Conservation (phyloP, 2,329 filamentous ascomycete species). For the Chaetomium sp. region DNA sequence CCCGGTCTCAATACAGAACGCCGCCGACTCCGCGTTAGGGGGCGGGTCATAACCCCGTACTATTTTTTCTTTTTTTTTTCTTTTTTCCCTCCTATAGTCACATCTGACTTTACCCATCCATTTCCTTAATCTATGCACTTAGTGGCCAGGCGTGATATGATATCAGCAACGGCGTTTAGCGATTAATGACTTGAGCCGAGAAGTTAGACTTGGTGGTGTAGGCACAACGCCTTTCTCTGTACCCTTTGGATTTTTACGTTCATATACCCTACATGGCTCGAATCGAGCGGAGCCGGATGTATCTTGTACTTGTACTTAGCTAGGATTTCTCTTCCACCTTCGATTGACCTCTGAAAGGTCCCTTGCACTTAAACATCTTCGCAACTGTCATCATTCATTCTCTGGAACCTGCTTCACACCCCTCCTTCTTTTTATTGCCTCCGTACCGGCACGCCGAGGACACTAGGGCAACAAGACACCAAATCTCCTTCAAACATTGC, state of each 20-base stretch:
- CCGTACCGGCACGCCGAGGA: no score
- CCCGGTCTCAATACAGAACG: slow-evolving; percentile 49
- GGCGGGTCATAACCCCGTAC: neutral
- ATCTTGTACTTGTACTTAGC: slow-evolving; percentile 9
- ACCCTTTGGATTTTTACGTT: slow-evolving; percentile 8
- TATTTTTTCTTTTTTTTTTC: neutral
- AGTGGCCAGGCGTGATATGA: neutral
- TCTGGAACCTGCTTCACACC: neutral
- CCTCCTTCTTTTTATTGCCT: neutral
- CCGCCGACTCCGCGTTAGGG: neutral
- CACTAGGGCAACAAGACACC: no score
- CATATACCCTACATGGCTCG: slow-evolving; percentile 21
- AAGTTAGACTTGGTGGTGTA: slow-evolving; percentile 19
- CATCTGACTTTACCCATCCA: neutral
- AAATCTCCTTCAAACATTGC: neutral
- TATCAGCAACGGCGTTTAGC: slow-evolving; percentile 22
- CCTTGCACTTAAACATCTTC: neutral
- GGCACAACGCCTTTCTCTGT: slow-evolving; percentile 19
- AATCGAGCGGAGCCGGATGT: slow-evolving; percentile 2
- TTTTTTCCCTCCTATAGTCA: neutral
- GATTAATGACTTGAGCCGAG: slow-evolving; percentile 14
- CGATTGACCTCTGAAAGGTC: neutral
- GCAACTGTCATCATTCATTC: neutral
- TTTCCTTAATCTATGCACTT: neutral
- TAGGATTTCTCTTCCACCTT: neutral